Base-by-base conservation (phyloP, 257 asterid species). In the Prunella vulgaris region DNA sequence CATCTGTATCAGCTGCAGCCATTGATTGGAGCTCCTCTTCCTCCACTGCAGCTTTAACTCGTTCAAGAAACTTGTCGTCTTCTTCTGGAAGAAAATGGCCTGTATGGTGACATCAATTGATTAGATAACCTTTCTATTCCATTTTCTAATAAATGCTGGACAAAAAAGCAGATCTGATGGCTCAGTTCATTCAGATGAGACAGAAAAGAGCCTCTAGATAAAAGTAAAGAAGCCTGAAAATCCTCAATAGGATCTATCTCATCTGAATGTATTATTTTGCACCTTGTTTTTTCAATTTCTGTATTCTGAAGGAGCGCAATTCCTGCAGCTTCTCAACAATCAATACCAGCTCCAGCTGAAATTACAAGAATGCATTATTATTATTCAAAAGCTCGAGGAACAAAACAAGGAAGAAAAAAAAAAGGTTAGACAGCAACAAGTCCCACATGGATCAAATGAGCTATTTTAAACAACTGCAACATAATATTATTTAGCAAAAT, bases 61-160 rank as follows among this genome's bases (percentile, higher is more conserved):
- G 82, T 76, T 93, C 99, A 28, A 93, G 92, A 86, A 90, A 93
- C 85, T 87, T 88, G 80, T 93, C 95, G 53, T 90, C 99, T 88
- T 93, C 99, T 77, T 93, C 96, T 0, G 99, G 99, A 57, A 93
- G 82, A 74, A 90, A 93, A 82, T 85, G 95, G 58, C 99, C 98
- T 93, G 84, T 51, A 71, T 54, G 20, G 20, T 59, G 63, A 72
- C 14, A 67, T 52, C 30, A 57, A 42, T 60, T 22, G 63, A 63
- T 78, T 49, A 63, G 25, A 37, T 40, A 35, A 70, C 57, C 37
- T 46, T 70, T 57, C 52, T 18, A 61, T 17, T 56, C 24, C n/a
- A 18, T 52, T 71, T 51, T 71, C 14, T 38, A 60, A 0, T 35
- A 18, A 49, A 65, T 54, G 28, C 28, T 25, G 28, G 3, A 3